Evolutionary conservation across 371 early-diverging fungal genomes (phyloP).

Genomic region (Apophysomyces trapeziformis): DNA sequence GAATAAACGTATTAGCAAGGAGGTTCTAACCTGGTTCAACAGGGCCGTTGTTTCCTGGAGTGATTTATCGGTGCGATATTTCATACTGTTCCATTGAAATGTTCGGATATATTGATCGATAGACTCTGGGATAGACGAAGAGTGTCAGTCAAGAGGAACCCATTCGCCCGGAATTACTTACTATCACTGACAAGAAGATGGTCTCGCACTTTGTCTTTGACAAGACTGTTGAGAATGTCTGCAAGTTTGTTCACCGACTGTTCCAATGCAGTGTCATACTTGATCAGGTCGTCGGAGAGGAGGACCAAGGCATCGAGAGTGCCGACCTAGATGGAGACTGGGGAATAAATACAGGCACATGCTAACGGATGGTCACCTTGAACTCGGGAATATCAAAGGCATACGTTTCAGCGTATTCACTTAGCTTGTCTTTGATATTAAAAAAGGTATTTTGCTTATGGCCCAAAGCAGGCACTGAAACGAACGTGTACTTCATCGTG

Average conservation of each 20-base stretch:
- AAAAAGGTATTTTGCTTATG: slow-evolving; percentile 49
- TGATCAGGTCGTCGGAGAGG: slow-evolving; percentile 91
- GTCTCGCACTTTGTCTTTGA: slow-evolving; percentile 56
- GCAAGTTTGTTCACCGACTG: slow-evolving; percentile 76
- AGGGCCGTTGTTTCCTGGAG: slow-evolving; percentile 82
- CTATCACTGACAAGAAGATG: slow-evolving; percentile 84
- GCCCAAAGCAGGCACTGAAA: slow-evolving; percentile 57
- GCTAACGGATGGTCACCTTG: slow-evolving; percentile 43
- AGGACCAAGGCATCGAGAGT: slow-evolving; percentile 91
- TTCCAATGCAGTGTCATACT: slow-evolving; percentile 82
- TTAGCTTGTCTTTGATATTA: slow-evolving; percentile 48
- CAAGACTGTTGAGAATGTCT: slow-evolving; percentile 75
- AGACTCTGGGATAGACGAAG: slow-evolving; percentile 55
- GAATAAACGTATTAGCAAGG: background rate
- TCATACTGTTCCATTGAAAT: slow-evolving; percentile 96
- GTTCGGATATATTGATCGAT: slow-evolving; percentile 82
- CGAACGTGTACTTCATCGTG: slow-evolving; percentile 51
- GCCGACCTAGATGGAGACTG: slow-evolving; percentile 71
- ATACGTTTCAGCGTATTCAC: slow-evolving; percentile 46
- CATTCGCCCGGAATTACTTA: slow-evolving; percentile 37
- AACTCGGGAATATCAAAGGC: slow-evolving; percentile 55
- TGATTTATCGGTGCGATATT: slow-evolving; percentile 92
- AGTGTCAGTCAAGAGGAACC: slow-evolving; percentile 2
- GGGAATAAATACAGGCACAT: background rate
- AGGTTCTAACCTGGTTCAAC: slow-evolving; percentile 54